Conservation (phyloP, 371 early-diverging fungal species). For the Actinomucor elegans region DNA sequence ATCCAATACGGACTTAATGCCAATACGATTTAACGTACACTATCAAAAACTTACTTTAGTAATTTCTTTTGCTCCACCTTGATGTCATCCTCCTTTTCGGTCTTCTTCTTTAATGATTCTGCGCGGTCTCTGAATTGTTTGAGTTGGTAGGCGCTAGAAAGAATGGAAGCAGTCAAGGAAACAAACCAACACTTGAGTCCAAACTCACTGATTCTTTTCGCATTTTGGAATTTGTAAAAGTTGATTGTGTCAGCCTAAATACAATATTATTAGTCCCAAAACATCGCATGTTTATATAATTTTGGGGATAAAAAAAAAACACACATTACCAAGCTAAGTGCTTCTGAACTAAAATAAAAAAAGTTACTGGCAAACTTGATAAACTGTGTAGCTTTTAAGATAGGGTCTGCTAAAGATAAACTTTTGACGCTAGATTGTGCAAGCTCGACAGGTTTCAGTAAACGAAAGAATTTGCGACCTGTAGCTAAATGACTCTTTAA, state of each 20-base stretch:
- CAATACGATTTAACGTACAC: too few relatives aligned
- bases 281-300: neutral
- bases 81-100: neutral
- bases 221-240: conserved; percentile 54
- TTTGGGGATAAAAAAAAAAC: neutral
- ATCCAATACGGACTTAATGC: too few relatives aligned
- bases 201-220: conserved; percentile 46
- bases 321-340: conserved; percentile 51
- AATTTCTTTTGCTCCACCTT: neutral
- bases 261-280: neutral
- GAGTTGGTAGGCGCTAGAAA: conserved; percentile 61
- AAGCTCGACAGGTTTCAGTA: conserved; percentile 61
- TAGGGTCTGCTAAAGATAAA: conserved; percentile 44
- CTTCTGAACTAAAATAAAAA: conserved; percentile 56
- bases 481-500: conserved; percentile 57
- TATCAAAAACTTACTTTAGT: neutral
- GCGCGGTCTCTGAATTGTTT: conserved; percentile 36
- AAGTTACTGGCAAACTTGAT: conserved; percentile 54
- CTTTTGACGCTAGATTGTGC: conserved; percentile 54
- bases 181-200: conserved; percentile 65
- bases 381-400: conserved; percentile 40
- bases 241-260: conserved; percentile 52
- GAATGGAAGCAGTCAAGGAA: conserved; percentile 58
- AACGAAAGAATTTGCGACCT: conserved; percentile 60
- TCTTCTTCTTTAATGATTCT: neutral